Evolutionary conservation across 192 early-diverging fungal species (phyloP).

Genomic region (Phycomyces nitens): DNA sequence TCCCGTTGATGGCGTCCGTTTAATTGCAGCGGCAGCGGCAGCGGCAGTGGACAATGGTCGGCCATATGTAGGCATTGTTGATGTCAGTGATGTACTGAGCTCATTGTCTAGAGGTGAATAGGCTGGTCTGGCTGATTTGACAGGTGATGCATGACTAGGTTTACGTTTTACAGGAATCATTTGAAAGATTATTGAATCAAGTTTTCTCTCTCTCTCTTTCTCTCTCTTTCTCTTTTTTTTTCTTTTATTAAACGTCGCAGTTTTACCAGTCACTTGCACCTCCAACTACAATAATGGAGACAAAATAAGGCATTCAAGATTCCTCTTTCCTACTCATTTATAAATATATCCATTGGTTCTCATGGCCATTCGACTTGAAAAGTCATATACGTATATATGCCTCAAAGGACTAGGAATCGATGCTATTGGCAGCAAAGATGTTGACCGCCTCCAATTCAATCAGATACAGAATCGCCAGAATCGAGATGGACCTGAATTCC

Average conservation of each 20-base stretch:
- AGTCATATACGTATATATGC: neutral
- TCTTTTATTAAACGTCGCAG: too few relatives aligned
- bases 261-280: too few relatives aligned
- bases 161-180: neutral
- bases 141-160: neutral
- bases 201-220: too few relatives aligned
- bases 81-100: neutral
- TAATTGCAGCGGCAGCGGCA: conserved; percentile 15
- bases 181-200: too few relatives aligned
- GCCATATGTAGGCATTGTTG: conserved; percentile 1
- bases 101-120: conserved; percentile 4
- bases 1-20: neutral
- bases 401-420: neutral
- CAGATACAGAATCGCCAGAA: neutral
- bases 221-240: too few relatives aligned
- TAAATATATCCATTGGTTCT: too few relatives aligned
- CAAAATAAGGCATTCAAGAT: too few relatives aligned
- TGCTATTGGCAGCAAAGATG: neutral
- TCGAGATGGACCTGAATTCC: neutral
- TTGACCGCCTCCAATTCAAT: neutral
- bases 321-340: too few relatives aligned
- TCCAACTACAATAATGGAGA: too few relatives aligned
- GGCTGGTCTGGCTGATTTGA: neutral
- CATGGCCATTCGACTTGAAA: too few relatives aligned
- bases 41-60: conserved; percentile 21